phyloP scores from a whole-genome alignment of 352 stramenopile species.

The Phytophthora palmivora region DNA sequence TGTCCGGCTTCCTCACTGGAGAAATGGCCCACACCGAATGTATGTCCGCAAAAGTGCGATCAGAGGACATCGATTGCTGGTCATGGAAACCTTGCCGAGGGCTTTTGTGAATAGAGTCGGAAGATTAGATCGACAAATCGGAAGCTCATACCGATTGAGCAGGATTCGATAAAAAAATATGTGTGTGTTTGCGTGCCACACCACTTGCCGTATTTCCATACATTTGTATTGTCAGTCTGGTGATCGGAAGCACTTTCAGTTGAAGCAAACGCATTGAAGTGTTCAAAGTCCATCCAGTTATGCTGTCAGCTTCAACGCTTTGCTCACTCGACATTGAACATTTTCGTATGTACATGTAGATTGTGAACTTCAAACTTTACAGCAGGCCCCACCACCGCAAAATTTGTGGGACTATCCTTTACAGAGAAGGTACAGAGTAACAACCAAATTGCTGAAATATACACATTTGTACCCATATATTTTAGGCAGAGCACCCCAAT shows the following conservation, averaged over 20 bases:
- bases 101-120: constrained; percentile 9
- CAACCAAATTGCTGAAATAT: too few relatives aligned
- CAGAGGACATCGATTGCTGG: constrained; percentile 8
- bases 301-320: constrained; percentile 20
- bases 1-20: constrained; percentile 10
- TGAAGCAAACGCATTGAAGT: constrained; percentile 32
- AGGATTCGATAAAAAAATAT: constrained; percentile 7
- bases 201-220: background rate
- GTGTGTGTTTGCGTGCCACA: background rate
- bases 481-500: too few relatives aligned
- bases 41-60: constrained; percentile 2
- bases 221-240: constrained; percentile 28
- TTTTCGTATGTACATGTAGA: background rate
- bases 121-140: constrained; percentile 12
- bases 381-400: constrained; percentile 7
- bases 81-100: too few relatives aligned
- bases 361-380: too few relatives aligned
- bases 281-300: constrained; percentile 23
- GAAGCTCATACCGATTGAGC: constrained; percentile 6
- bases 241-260: constrained; percentile 29
- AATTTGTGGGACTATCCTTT: constrained; percentile 7
- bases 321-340: constrained; percentile 12
- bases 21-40: constrained; percentile 18
- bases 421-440: too few relatives aligned
- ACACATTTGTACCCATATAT: too few relatives aligned